A percentile compares a stretch with the other conserved stretches of the same genome.
These are phyloP conservation scores for Neonectria coccinea DNA, from an alignment of 2,329 filamentous ascomycete species.

Conservation along the genomic window DNA sequence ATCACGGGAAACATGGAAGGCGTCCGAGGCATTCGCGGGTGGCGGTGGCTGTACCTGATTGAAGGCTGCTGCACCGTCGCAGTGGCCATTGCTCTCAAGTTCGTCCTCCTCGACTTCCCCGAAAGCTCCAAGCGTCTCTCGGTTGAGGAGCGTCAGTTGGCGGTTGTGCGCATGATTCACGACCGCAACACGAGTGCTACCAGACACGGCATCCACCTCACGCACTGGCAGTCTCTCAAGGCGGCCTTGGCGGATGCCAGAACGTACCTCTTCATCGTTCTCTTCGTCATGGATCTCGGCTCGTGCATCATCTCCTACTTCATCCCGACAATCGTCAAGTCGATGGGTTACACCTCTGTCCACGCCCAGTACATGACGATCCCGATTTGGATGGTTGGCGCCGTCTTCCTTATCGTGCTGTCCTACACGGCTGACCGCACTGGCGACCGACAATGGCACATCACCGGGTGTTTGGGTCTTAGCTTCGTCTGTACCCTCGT, in stretches of 20 bases:
- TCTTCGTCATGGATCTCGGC: slow-evolving; percentile 61
- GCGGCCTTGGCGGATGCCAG: slow-evolving; percentile 58
- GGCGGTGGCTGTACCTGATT: slow-evolving; percentile 77
- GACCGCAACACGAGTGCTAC: slow-evolving; percentile 54
- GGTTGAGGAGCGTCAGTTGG: slow-evolving; percentile 70
- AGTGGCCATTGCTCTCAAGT: slow-evolving; percentile 66
- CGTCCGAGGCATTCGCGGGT: slow-evolving; percentile 65
- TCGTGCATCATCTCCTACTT: slow-evolving; percentile 64
- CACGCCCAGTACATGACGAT: slow-evolving; percentile 62
- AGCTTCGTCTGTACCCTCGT: slow-evolving; percentile 46
- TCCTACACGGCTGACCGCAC: slow-evolving; percentile 45
- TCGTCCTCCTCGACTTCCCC: slow-evolving; percentile 75
- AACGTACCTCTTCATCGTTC: slow-evolving; percentile 60
- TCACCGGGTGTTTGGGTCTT: slow-evolving; percentile 39
- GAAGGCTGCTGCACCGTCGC: slow-evolving; percentile 70
- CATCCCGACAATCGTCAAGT: slow-evolving; percentile 62
- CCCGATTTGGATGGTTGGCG: slow-evolving; percentile 48
- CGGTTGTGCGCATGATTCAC: slow-evolving; percentile 68
- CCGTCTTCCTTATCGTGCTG: slow-evolving; percentile 41
- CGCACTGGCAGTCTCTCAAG: slow-evolving; percentile 45
- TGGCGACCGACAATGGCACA: slow-evolving; percentile 47
- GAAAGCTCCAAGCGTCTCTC: slow-evolving; percentile 71
- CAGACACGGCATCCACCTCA: slow-evolving; percentile 43
- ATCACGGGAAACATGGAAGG: slow-evolving; percentile 69
- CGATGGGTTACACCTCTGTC: slow-evolving; percentile 58